phyloP scores from a whole-genome alignment of 2,329 filamentous ascomycete species.

The Leptographium wingfieldii region DNA sequence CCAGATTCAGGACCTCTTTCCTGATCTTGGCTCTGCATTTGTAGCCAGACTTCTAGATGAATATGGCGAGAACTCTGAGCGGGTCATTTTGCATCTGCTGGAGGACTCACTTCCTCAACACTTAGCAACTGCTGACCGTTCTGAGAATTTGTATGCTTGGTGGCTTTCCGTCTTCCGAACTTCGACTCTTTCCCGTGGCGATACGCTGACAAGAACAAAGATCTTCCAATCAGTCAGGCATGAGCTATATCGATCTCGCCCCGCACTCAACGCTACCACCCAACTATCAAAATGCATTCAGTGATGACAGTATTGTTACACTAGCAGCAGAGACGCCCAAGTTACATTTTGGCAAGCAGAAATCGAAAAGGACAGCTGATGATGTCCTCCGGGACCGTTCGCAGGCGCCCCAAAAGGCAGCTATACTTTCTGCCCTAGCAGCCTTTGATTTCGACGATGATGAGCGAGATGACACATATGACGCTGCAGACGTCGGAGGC shows the following conservation, averaged over 20 bases:
- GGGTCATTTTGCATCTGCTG: conserved; percentile 69
- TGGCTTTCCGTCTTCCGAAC: background rate
- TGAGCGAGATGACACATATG: conserved; percentile 94
- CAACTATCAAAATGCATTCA: conserved; percentile 59
- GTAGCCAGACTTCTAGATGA: conserved; percentile 67
- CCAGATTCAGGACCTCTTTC: conserved; percentile 89
- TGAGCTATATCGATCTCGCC: conserved; percentile 29
- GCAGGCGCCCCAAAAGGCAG: conserved; percentile 61
- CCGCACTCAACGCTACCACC: conserved; percentile 49
- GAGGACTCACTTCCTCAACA: conserved; percentile 62
- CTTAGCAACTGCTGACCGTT: conserved; percentile 50
- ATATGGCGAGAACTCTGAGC: conserved; percentile 65
- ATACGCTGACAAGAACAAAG: background rate
- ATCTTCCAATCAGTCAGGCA: background rate
- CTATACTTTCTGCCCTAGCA: conserved; percentile 77
- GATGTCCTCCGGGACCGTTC: conserved; percentile 54
- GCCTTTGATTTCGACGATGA: conserved; percentile 91
- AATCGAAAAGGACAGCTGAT: conserved; percentile 54
- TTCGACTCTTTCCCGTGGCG: too few relatives aligned
- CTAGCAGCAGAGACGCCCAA: conserved; percentile 53
- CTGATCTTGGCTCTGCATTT: conserved; percentile 73
- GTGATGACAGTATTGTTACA: conserved; percentile 67
- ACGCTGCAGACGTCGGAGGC: conserved; percentile 81
- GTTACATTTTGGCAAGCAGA: conserved; percentile 67
- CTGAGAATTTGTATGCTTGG: conserved; percentile 42